Conservation (phyloP, 2,329 filamentous ascomycete genomes). For the Hymenoscyphus fraxineus region DNA sequence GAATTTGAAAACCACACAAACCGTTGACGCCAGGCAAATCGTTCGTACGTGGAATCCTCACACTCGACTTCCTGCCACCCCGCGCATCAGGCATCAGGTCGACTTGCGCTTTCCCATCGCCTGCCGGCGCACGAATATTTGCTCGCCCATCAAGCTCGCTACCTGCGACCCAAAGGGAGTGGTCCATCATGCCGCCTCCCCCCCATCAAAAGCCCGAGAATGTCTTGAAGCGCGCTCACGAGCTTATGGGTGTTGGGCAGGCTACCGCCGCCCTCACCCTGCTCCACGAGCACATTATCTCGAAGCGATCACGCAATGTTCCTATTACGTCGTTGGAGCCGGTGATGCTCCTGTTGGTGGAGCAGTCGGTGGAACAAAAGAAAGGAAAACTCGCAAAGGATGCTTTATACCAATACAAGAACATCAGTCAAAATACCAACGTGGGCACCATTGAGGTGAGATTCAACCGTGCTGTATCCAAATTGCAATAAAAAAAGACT, state of each 20-base stretch:
- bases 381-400: constrained; percentile 99
- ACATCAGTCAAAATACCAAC: constrained; percentile 98
- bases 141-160: neutral
- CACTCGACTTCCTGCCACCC: neutral
- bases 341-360: constrained; percentile 96
- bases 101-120: constrained; percentile 1
- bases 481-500: neutral
- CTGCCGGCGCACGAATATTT: neutral
- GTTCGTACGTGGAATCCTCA: constrained; percentile 9
- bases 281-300: constrained; percentile 98
- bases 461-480: neutral
- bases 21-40: constrained; percentile 1
- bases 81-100: constrained; percentile 6
- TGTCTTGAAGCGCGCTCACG: constrained; percentile 96
- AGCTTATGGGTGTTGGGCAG: constrained; percentile 97
- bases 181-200: constrained; percentile 64
- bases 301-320: constrained; percentile 94
- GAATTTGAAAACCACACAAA: constrained; percentile 4
- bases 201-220: constrained; percentile 98
- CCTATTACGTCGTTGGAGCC: constrained; percentile 95
- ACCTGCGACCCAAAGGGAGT: constrained; percentile 16
- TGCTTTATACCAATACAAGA: constrained; percentile 99
- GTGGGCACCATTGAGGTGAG: constrained; percentile 91
- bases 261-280: constrained; percentile 85
- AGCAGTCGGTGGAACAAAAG: constrained; percentile 93